phyloP scores from a whole-genome alignment of 768 basidiomycete species.

The Fistulinella prunicolor region DNA sequence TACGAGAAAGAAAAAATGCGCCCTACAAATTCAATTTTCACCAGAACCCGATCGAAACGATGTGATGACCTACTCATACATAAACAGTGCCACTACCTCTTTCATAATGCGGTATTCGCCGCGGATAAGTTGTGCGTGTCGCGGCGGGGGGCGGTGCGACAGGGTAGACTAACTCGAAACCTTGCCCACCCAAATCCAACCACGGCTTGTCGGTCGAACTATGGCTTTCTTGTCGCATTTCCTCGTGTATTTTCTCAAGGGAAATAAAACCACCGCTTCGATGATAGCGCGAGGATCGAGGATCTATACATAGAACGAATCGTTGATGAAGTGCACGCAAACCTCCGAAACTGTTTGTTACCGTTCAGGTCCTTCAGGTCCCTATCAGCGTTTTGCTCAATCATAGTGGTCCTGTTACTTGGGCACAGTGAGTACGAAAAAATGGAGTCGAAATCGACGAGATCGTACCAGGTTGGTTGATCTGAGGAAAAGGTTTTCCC shows the following conservation, averaged over 20 bases:
- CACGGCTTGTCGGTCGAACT: background rate
- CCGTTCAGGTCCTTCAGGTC: background rate
- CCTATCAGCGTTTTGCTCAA: background rate
- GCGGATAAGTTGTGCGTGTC: background rate
- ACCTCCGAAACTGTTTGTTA: background rate
- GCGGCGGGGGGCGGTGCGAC: background rate
- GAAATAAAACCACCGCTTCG: background rate
- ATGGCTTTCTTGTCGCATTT: background rate
- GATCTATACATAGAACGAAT: background rate
- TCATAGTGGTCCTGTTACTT: background rate
- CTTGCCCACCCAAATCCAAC: background rate
- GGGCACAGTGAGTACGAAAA: background rate
- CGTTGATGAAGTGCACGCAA: background rate
- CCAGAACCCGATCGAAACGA: background rate
- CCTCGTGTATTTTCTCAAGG: background rate
- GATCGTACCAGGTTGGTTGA: conserved; percentile 3
- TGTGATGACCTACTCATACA: background rate
- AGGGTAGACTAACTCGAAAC: background rate
- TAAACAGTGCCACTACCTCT: background rate
- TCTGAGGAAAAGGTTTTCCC: background rate
- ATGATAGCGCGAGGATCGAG: background rate
- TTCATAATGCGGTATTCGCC: background rate
- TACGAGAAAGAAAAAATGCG: background rate
- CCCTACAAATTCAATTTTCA: background rate
- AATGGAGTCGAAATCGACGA: background rate